Evolutionary conservation across 495 filamentous ascomycete genomes (phyloP), one percentile per base, ranked within the genome.

Genomic region (Penicillium canescens): DNA sequence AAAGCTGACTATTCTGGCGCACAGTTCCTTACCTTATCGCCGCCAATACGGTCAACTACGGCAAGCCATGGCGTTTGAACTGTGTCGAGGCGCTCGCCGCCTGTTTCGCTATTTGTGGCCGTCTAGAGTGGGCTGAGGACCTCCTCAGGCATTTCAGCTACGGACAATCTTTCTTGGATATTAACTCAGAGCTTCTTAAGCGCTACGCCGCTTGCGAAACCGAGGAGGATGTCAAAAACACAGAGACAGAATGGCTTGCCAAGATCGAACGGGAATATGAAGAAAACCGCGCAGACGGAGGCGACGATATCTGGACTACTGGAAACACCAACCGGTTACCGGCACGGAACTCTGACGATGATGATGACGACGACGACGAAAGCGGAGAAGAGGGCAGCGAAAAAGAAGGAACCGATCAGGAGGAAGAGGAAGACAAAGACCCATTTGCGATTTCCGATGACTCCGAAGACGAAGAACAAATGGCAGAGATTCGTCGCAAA

Each of bases 1-100:
- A 28, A 52, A 6, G 37, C 36, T 54, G 23, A 55, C 64, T 45
- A 31, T 13, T 7, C 18, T 21, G 18, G 0, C 14, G 1, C 24
- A 16, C 51, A 76, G 80, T 98, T 21, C 94, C 94, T 1, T 98
- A 98, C 67, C 84, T 98, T 11, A 90, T 98, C 46, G 94, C 94
- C 14, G 95, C 94, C 39, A 98, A 98, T 65, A 87, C 88, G 2
- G 94, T 96, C 65, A 98, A 98, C 74, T 98, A 98, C 72, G 94
- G 94, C 12, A 88, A 90, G 61, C 94, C 94, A 14, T 94, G 90
- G 88, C 79, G 91, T 48, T 70, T 98, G 37, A 98, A 98, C 71
- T 98, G 94, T 59, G 94, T 88, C 40, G 94, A 98, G 73, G 94
- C 94, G 4, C 75, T 98, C 41, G 95, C 92, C 6, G 94, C 94